Conservation (phyloP, 345 rosid genomes). For the Lumnitzera littorea region DNA sequence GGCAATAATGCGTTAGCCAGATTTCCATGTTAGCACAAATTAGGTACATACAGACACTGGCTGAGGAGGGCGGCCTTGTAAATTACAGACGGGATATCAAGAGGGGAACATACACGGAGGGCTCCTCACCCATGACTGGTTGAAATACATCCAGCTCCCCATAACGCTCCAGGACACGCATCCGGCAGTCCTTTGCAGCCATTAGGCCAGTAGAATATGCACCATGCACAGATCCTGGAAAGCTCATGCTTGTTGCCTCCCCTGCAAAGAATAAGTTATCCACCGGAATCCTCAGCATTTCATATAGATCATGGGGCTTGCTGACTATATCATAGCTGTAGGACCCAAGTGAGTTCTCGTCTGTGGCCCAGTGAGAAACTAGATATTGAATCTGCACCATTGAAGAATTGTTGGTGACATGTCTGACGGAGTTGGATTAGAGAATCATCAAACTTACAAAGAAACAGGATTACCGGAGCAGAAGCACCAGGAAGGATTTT, state of each 20-base stretch:
- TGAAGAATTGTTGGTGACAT: neutral
- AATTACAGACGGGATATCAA: conserved; percentile 74
- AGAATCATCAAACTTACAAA: neutral
- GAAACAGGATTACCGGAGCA: conserved; percentile 35
- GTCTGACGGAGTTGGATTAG: neutral
- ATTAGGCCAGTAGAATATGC: conserved; percentile 79
- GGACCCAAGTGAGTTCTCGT: conserved; percentile 68
- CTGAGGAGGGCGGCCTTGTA: neutral
- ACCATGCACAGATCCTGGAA: conserved; percentile 86
- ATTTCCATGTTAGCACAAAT: conserved; percentile 11
- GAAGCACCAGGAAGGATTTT: conserved; percentile 82
- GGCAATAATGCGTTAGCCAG: conserved; percentile 12
- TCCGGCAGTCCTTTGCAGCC: conserved; percentile 93
- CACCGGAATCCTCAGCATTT: conserved; percentile 73
- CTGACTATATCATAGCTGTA: conserved; percentile 85
- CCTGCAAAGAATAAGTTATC: conserved; percentile 97
- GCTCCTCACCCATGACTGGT: conserved; percentile 72
- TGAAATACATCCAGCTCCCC: conserved; percentile 77
- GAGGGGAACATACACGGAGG: conserved; percentile 55
- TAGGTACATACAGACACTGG: neutral
- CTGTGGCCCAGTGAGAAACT: conserved; percentile 79
- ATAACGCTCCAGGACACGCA: conserved; percentile 84
- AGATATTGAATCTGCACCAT: conserved; percentile 62
- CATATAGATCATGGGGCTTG: conserved; percentile 78
- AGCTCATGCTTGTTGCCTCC: conserved; percentile 77